Conservation (phyloP, 2,329 filamentous ascomycete genomes). For the Alternaria brassicae region DNA sequence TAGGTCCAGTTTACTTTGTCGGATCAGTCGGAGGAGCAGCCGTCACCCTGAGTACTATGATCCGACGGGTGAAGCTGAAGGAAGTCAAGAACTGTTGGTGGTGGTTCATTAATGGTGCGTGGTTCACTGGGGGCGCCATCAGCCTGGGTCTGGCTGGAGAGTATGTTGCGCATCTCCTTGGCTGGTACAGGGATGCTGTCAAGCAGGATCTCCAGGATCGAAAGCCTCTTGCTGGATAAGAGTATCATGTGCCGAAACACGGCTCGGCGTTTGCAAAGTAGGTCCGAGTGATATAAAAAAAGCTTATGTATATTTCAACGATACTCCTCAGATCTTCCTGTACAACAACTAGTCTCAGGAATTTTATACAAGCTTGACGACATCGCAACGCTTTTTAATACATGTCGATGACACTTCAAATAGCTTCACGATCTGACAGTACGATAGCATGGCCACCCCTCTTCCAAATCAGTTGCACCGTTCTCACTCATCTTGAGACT, state of each 20-base stretch:
- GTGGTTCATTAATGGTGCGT: conserved; percentile 70
- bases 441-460: too few relatives aligned
- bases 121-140: conserved; percentile 67
- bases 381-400: too few relatives aligned
- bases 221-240: background rate
- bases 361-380: too few relatives aligned
- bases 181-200: conserved; percentile 33
- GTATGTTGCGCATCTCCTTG: conserved; percentile 51
- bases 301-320: background rate
- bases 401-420: too few relatives aligned
- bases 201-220: conserved; percentile 2
- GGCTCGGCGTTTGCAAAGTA: too few relatives aligned
- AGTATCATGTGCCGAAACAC: too few relatives aligned
- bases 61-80: conserved; percentile 64
- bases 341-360: too few relatives aligned
- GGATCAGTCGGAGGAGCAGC: conserved; percentile 66
- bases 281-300: too few relatives aligned
- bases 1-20: conserved; percentile 65
- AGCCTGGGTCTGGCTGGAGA: conserved; percentile 63
- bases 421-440: too few relatives aligned
- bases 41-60: conserved; percentile 64
- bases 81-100: conserved; percentile 67
- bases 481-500: too few relatives aligned
- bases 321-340: too few relatives aligned
- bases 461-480: too few relatives aligned